Evolutionary conservation across 352 stramenopile species (phyloP), one percentile per base, ranked within the genome.

Genomic region (Phytophthora hibernalis): DNA sequence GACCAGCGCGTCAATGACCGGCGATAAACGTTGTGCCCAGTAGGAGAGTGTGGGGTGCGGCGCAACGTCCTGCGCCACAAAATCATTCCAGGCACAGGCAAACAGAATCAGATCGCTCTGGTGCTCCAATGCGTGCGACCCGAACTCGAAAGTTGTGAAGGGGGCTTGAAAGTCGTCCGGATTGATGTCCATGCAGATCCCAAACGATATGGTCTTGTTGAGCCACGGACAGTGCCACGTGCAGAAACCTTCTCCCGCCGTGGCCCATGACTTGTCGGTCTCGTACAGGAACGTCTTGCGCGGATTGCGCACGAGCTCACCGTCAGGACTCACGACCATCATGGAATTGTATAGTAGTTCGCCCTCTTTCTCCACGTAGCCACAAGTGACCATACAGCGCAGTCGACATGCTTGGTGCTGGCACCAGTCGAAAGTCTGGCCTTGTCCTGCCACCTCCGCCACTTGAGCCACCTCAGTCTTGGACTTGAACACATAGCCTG

Each of bases 111-210:
- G 68, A 47, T 93, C 85, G 66, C 83, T 91, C 20, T 73, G 60
- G 38, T 83, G 63, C 12, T 65, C 26, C 26, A 87, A 58, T 0
- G 81, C 79, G 44, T 91, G 75, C 4, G 65, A 70, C 5, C 76
- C 87, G 62, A 95, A 95, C 70, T 95, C 89, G 52, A 82, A 95
- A 12, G 67, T 71, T 1, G 77, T 75, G 48, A 90, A 94, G 10
- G 83, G 73, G 43, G 89, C 69, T 22, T 67, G 73, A 54, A 96
- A 95, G 67, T 95, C 81, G 53, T 91, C 69, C 18, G 89, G 89
- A 55, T 96, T 96, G 59, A 96, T 95, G 69, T 96, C 89, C 89
- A 96, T 96, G 65, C 89, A 96, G 61, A 96, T 94, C 37, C 89
- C 87, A 61, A 95, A 93, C 2, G 83, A 90, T 18, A 95, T 89